These are phyloP conservation scores for Aspergillus baeticus DNA, from an alignment of 495 filamentous ascomycete genomes.

Conservation along the genomic window DNA sequence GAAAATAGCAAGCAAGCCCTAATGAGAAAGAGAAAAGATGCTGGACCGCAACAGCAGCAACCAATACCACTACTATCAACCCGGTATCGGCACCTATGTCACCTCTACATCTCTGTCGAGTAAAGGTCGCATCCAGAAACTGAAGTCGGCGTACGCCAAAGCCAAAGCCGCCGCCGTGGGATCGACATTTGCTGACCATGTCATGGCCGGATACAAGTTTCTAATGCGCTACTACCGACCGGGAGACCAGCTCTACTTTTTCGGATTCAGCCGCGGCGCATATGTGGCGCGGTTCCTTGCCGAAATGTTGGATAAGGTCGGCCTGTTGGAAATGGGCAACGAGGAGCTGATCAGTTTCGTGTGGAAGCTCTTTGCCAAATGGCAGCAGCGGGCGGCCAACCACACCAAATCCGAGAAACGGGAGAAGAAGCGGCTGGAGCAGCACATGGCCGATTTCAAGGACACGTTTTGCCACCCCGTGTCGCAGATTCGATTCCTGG, in stretches of 20 bases:
- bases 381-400: no score
- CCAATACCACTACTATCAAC: conserved; percentile 20
- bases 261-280: conserved; percentile 83
- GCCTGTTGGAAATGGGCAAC: conserved; percentile 77
- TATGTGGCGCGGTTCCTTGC: conserved; percentile 85
- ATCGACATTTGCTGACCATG: conserved; percentile 72
- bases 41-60: conserved; percentile 21
- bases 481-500: conserved; percentile 30
- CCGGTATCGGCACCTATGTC: conserved; percentile 1
- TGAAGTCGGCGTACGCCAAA: conserved; percentile 30
- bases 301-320: conserved; percentile 84
- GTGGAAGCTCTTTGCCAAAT: conserved; percentile 71
- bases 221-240: conserved; percentile 53
- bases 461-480: conserved; percentile 37
- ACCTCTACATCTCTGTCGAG: not conserved
- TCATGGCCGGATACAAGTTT: conserved; percentile 77
- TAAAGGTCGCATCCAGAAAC: not conserved
- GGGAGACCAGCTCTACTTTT: conserved; percentile 79
- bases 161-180: conserved; percentile 63
- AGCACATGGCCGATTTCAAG: conserved; percentile 24
- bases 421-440: conserved; percentile 1
- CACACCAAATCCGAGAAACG: conserved; percentile 7
- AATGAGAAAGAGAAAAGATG: no score
- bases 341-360: conserved; percentile 83
- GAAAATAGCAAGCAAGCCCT: no score